Evolutionary conservation across 306 rosid species (phyloP).

Genomic region (Ziziphus jujuba): DNA sequence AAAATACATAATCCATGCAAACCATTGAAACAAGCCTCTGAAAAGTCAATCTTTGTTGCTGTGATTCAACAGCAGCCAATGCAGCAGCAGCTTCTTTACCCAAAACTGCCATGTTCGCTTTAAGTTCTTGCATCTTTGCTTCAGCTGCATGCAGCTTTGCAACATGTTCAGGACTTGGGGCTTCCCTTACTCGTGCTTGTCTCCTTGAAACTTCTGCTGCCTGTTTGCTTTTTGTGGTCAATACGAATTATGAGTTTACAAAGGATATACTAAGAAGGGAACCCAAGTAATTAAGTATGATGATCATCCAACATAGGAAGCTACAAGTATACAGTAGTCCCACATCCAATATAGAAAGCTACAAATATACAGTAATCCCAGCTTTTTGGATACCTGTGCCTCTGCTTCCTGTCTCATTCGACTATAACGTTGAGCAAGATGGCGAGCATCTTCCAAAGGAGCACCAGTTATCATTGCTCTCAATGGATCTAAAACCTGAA

Average conservation of each 20-base stretch:
- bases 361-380: constrained; percentile 8
- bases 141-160: constrained; percentile 91
- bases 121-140: constrained; percentile 80
- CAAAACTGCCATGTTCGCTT: constrained; percentile 87
- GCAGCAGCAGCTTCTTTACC: constrained; percentile 97
- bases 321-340: constrained; percentile 1
- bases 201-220: constrained; percentile 73
- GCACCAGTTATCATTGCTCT: constrained; percentile 82
- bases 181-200: constrained; percentile 77
- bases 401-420: constrained; percentile 98
- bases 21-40: constrained; percentile 99
- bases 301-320: not conserved
- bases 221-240: constrained; percentile 51
- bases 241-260: constrained; percentile 20
- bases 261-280: constrained; percentile 4
- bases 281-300: constrained; percentile 10
- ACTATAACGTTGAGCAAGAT: constrained; percentile 96
- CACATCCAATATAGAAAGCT: not conserved
- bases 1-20: constrained; percentile 20
- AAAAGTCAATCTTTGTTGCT: constrained; percentile 92
- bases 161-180: constrained; percentile 73
- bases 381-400: constrained; percentile 47
- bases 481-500: constrained; percentile 90
- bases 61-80: constrained; percentile 91
- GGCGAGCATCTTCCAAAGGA: constrained; percentile 99